These are phyloP conservation scores for Clavispora santaluciae DNA, from an alignment of 805 yeast genomes.

Conservation along the genomic window DNA sequence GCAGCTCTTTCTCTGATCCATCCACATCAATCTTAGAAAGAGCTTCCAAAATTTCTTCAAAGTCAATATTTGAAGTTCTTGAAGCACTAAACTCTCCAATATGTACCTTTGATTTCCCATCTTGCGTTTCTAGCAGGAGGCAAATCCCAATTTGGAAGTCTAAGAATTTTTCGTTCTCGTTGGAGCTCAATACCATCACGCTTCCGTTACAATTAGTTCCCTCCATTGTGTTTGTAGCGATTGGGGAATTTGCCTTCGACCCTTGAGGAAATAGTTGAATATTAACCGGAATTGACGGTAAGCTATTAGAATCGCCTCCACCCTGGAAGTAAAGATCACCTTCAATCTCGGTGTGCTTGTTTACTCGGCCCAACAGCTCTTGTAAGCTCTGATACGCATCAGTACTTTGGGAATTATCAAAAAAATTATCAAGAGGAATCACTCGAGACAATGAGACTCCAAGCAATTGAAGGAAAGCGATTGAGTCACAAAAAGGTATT, in stretches of 20 bases:
- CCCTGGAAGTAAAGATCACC: not conserved
- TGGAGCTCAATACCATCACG: not conserved
- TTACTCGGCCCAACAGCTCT: not conserved
- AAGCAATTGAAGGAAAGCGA: not conserved
- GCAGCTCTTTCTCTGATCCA: not conserved
- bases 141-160: not conserved
- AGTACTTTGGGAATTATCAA: not conserved
- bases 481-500: not conserved
- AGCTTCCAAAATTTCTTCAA: not conserved
- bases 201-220: not conserved
- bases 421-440: not conserved
- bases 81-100: not conserved
- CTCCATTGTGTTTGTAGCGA: not conserved
- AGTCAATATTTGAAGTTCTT: not conserved
- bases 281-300: not conserved
- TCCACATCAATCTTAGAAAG: not conserved
- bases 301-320: not conserved
- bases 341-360: not conserved
- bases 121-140: not conserved
- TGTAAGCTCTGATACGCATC: not conserved
- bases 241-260: not conserved
- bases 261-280: not conserved
- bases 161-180: not conserved
- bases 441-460: not conserved
- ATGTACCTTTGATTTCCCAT: not conserved